phyloP scores from a whole-genome alignment of 495 filamentous ascomycete species.

The Podospora comata region DNA sequence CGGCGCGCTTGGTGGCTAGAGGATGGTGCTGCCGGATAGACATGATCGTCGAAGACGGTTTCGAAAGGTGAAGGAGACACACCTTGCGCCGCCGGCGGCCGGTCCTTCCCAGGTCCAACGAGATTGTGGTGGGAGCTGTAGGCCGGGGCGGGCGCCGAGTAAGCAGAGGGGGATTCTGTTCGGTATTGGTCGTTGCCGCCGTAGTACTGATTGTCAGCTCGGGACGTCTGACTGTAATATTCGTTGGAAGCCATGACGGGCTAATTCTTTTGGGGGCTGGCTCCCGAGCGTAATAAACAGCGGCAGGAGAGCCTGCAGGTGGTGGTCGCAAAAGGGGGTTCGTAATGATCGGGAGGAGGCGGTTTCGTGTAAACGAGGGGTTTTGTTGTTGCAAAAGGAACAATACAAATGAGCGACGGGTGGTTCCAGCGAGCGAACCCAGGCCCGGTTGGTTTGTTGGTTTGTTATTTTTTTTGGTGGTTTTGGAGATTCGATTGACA shows the following conservation, averaged over 20 bases:
- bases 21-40: slow-evolving; percentile 48
- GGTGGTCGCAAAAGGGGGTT: slow-evolving; percentile 1
- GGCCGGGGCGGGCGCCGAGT: slow-evolving; percentile 32
- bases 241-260: slow-evolving; percentile 76
- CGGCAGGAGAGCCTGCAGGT: slow-evolving; percentile 2
- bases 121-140: slow-evolving; percentile 31
- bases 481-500: background rate
- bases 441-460: too few relatives aligned
- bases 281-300: slow-evolving; percentile 1
- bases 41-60: slow-evolving; percentile 59
- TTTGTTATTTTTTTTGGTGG: too few relatives aligned
- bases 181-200: slow-evolving; percentile 17
- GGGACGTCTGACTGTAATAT: slow-evolving; percentile 63
- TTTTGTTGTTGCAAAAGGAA: background rate
- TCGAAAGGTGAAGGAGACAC: slow-evolving; percentile 42
- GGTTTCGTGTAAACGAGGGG: background rate
- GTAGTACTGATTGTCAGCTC: slow-evolving; percentile 32
- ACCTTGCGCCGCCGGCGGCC: slow-evolving; percentile 20
- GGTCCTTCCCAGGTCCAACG: slow-evolving; percentile 19
- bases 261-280: slow-evolving; percentile 1
- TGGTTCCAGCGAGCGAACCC: background rate
- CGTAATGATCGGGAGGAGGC: background rate
- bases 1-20: slow-evolving; percentile 40
- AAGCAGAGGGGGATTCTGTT: slow-evolving; percentile 40
- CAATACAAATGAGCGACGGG: background rate